These are phyloP conservation scores for Podaxis sp. DNA, from an alignment of 768 basidiomycete species.

Conservation along the genomic window DNA sequence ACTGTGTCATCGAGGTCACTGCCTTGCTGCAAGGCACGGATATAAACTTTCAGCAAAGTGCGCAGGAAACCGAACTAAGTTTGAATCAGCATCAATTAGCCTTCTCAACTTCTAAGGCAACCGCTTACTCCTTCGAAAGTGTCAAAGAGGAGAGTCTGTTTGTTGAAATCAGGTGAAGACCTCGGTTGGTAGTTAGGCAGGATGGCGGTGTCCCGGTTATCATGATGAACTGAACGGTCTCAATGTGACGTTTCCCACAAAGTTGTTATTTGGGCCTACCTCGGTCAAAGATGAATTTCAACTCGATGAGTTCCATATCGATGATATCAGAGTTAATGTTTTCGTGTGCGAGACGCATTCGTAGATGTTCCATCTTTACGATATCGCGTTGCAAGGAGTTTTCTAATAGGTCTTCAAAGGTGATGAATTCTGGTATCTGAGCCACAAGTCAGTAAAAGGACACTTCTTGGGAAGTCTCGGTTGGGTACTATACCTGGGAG, in stretches of 20 bases:
- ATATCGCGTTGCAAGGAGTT: constrained; percentile 83
- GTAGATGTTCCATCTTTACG: constrained; percentile 77
- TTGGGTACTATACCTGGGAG: constrained; percentile 50
- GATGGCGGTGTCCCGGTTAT: constrained; percentile 84
- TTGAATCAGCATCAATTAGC: neutral
- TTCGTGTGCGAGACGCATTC: constrained; percentile 80
- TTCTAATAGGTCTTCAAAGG: constrained; percentile 76
- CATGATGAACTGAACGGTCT: constrained; percentile 58
- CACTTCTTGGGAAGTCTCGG: neutral
- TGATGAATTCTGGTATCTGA: constrained; percentile 81
- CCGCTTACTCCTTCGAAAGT: constrained; percentile 57
- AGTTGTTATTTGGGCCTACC: constrained; percentile 34
- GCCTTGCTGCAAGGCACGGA: constrained; percentile 70
- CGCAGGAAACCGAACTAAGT: constrained; percentile 66
- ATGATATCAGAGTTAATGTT: constrained; percentile 63
- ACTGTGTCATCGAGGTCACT: constrained; percentile 79
- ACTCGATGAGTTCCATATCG: constrained; percentile 79
- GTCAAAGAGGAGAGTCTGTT: constrained; percentile 66
- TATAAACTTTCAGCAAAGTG: constrained; percentile 72
- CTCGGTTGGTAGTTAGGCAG: constrained; percentile 76
- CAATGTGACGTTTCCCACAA: neutral
- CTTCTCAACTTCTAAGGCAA: neutral
- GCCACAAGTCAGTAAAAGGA: neutral
- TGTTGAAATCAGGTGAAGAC: constrained; percentile 44
- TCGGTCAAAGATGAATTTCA: constrained; percentile 80